Conservation (phyloP, 2,329 filamentous ascomycete species). For the Neonectria magnoliae region DNA sequence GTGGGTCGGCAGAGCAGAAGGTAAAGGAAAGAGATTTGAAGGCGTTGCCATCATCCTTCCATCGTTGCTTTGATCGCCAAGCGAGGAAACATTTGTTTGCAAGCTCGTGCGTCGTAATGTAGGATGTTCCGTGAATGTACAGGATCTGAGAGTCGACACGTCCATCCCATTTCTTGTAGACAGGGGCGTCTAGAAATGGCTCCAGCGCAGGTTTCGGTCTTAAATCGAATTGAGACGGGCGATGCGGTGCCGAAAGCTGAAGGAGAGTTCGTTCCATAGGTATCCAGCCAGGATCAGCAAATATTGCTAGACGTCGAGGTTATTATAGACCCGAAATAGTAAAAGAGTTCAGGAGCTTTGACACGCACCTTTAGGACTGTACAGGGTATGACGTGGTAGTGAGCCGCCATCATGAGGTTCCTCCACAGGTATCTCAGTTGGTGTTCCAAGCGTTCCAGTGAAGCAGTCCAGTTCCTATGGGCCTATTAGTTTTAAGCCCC, state of each 20-base stretch:
- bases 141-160: background rate
- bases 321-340: too few species aligned
- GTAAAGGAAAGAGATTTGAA: background rate
- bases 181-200: background rate
- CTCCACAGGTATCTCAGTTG: background rate
- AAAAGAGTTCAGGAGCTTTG: too few species aligned
- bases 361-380: background rate
- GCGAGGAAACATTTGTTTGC: background rate
- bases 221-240: background rate
- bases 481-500: background rate
- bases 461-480: background rate
- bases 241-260: background rate
- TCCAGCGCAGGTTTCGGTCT: background rate
- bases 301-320: background rate
- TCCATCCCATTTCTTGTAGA: background rate
- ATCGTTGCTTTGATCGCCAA: background rate
- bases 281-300: background rate
- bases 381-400: background rate
- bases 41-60: background rate
- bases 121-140: background rate
- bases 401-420: background rate
- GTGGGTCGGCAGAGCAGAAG: background rate
- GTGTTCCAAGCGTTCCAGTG: background rate
- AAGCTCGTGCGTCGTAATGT: background rate
- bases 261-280: background rate